Base-by-base conservation (phyloP, 306 rosid genomes). In the Begonia loranthoides region DNA sequence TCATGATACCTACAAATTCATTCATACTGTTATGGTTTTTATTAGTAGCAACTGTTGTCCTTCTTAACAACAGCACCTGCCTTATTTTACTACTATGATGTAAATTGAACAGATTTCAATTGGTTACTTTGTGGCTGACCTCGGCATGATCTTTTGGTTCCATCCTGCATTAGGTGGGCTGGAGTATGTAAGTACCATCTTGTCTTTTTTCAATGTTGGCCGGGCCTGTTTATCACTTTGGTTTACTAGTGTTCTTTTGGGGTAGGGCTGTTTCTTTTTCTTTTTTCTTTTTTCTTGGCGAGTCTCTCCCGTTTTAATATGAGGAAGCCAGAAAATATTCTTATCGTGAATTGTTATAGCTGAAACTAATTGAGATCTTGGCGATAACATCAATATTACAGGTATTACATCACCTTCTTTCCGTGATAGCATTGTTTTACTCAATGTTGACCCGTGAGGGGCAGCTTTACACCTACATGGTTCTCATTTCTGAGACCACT, bases 371-470 rank as follows among this genome's bases (percentile, higher is more conserved):
- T 41, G 38, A 19, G 5, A 13, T 17, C 40, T 65, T 68, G 49
- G 60, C 60, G 15, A 70, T 51, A 45, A 66, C 56, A 61, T 76
- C 52, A 53, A 49, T 51, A 19, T 67, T 73, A 64, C 81, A 90
- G 95, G 97, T 89, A 61, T 56, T 80, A 68, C 99, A 90, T 74
- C 99, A 90, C 75, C 64, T 86, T 44, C 59, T 90, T 59, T 86
- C 99, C 24, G 22, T 78, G 55, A 53, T 74, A 65, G 81, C 99
- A 24, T 66, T 86, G 64, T 78, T 92, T 48, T 90, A 80, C 71
- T 68, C 99, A 14, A 82, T 90, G 94, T 64, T 82, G 75, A 76
- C 82, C 14, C 86, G 99, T 49, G 93, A 90, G 73, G 99, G 86
- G 60, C 99, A 86, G 66, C 76, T 90, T 10, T 90, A 90, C 67